Evolutionary conservation across 768 basidiomycete species (phyloP).

Genomic region (Clitopilus passeckerianus): DNA sequence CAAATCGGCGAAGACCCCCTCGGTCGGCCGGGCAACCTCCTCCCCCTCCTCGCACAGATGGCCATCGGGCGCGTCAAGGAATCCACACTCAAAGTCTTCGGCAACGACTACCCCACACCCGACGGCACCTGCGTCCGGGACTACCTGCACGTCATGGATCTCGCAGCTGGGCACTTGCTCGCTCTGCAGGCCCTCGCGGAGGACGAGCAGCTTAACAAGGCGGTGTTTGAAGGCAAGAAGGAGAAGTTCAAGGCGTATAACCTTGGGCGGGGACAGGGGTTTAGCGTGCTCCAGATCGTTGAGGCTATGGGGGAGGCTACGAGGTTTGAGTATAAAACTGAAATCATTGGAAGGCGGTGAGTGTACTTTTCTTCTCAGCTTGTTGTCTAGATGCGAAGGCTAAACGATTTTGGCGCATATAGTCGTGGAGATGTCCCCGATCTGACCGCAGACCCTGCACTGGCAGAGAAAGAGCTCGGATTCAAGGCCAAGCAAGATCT

Average conservation of each 20-base stretch:
- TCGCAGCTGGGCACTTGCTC: conserved; percentile 90
- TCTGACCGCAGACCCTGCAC: conserved; percentile 86
- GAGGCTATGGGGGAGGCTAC: conserved; percentile 93
- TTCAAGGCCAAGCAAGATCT: conserved; percentile 81
- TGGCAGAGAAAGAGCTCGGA: conserved; percentile 90
- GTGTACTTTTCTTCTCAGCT: conserved; percentile 18
- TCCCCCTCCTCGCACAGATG: conserved; percentile 93
- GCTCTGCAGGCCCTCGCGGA: conserved; percentile 79
- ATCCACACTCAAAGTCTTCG: conserved; percentile 76
- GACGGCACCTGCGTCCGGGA: conserved; percentile 99
- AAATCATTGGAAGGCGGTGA: conserved; percentile 87
- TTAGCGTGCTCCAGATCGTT: conserved; percentile 90
- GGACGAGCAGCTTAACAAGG: conserved; percentile 29
- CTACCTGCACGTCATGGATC: conserved; percentile 89
- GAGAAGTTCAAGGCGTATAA: conserved; percentile 92
- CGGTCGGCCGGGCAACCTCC: conserved; percentile 90
- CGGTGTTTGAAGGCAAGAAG: conserved; percentile 50
- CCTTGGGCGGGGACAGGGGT: conserved; percentile 88
- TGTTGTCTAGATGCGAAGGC: neutral
- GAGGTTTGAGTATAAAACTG: conserved; percentile 82
- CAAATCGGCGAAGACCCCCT: conserved; percentile 94
- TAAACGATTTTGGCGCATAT: conserved; percentile 6
- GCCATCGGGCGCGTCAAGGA: conserved; percentile 84
- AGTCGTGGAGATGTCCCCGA: conserved; percentile 95
- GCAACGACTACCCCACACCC: conserved; percentile 94